These are phyloP conservation scores for Zymoseptoria passerinii DNA, from an alignment of 2,329 filamentous ascomycete species.

Conservation along the genomic window DNA sequence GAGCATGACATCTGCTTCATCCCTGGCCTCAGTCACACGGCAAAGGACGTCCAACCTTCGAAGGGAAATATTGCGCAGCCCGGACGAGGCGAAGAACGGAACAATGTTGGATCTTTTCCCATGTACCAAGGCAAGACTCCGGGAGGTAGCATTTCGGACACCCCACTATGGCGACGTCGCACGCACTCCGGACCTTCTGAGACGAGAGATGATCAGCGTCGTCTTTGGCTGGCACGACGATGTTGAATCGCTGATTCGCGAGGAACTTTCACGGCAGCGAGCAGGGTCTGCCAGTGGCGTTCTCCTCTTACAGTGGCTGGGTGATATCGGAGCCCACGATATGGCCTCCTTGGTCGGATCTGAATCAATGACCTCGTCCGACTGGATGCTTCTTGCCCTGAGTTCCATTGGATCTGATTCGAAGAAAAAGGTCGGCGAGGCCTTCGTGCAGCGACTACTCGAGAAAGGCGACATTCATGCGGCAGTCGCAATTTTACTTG, in stretches of 20 bases:
- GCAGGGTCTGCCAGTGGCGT: conserved; percentile 69
- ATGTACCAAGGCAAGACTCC: conserved; percentile 69
- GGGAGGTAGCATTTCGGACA: conserved; percentile 73
- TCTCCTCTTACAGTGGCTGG: conserved; percentile 85
- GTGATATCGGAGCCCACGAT: conserved; percentile 71
- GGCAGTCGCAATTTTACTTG: conserved; percentile 84
- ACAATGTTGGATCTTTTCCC: conserved; percentile 72
- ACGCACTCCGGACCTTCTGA: conserved; percentile 59
- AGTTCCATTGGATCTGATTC: conserved; percentile 71
- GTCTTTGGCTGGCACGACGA: conserved; percentile 95
- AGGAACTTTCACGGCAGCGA: conserved; percentile 71
- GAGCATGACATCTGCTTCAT: conserved; percentile 39
- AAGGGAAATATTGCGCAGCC: conserved; percentile 71
- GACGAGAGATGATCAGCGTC: conserved; percentile 81
- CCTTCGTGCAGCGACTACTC: conserved; percentile 82
- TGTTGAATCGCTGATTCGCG: conserved; percentile 68
- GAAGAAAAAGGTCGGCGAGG: conserved; percentile 81
- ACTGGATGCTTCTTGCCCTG: conserved; percentile 94
- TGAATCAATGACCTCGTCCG: conserved; percentile 81
- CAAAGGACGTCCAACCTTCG: conserved; percentile 60
- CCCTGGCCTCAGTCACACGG: conserved; percentile 37
- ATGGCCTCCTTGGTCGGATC: conserved; percentile 68
- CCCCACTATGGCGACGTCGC: conserved; percentile 44
- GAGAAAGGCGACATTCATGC: conserved; percentile 87
- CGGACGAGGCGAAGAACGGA: conserved; percentile 54